Base-by-base conservation (phyloP, 208 protist species). In the Naegleria lovaniensis region DNA sequence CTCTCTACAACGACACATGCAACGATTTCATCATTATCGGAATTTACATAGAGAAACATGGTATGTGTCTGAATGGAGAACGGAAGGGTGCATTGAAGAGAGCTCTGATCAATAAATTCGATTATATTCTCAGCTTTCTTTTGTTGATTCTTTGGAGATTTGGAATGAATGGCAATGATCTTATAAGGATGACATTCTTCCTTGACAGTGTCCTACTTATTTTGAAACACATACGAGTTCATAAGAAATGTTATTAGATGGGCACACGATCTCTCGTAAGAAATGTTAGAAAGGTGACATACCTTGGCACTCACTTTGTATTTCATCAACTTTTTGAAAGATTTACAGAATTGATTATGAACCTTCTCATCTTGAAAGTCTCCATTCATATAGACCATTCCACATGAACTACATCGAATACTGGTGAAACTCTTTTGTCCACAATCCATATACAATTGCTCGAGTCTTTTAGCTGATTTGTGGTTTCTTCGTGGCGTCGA, bases 341-440 rank as follows among this genome's bases (percentile, higher is more conserved):
- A 36, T 79, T 79, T 25, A 79, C 67, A 79, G 25, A 79, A 79
- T 79, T 79, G 19, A 2, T 29, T 2, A 79, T 79, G 67, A 36
- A 79, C 67, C 67, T 79, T 79, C n/a, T 79, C 67, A 79, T 79
- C 67, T 79, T 79, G 67, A 36, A 79, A 79, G n/a, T 36, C 29
- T 36, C 67, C 67, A 79, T 79, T 79, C 67, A 79, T 79, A 36
- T 79, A 79, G n/a, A 79, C 67, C 67, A 79, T 79, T 36, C 29
- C 29, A 79, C 67, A 79, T 36, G 16, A 36, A 6, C 0, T 36
- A 36, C 67, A 79, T 36, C 29, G 16, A 29, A 15, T 79, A 79
- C 67, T 79, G 16, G 16, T 79, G 36, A 79, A 79, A 79, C 67
- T 79, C 16, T 29, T 36, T 33, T 79, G 67, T 36, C 67, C 67